phyloP scores from a whole-genome alignment of 164 flowering plant genomes.

The Annona squamosa region DNA sequence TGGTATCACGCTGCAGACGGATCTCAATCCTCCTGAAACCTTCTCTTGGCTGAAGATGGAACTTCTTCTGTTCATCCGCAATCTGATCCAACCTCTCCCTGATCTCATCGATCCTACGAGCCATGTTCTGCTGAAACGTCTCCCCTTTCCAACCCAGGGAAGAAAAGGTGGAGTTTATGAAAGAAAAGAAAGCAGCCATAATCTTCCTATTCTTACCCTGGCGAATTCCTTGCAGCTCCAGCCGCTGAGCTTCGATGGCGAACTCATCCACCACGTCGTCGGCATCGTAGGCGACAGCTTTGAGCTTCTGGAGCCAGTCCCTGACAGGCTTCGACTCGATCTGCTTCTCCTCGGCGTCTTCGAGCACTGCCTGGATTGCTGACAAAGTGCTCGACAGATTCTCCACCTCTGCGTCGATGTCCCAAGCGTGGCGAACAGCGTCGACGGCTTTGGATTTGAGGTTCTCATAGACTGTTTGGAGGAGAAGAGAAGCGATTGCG shows the following conservation, averaged over 20 bases:
- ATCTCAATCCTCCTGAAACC: neutral
- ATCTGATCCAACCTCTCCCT: neutral
- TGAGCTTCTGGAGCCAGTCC: conserved; percentile 6
- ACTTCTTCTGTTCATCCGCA: neutral
- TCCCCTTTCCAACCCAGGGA: too few species aligned
- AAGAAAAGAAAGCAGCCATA: neutral
- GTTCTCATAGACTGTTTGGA: neutral
- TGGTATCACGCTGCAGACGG: neutral
- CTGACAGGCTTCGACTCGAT: conserved; percentile 12
- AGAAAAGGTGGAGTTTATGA: neutral
- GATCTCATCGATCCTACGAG: neutral
- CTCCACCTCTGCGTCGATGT: neutral
- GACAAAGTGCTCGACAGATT: neutral
- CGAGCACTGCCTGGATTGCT: conserved; percentile 2
- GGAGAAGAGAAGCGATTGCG: neutral
- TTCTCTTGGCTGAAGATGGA: neutral
- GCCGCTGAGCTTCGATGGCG: neutral
- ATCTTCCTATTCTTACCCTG: too few species aligned
- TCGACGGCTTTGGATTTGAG: neutral
- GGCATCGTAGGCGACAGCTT: conserved; percentile 8
- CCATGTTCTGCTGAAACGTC: neutral
- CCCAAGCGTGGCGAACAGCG: neutral
- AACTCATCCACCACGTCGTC: conserved; percentile 7
- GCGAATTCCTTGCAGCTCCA: neutral
- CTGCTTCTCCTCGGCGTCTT: conserved; percentile 25